Conservation (phyloP, 2,329 filamentous ascomycete genomes). For the Didymella sp. region DNA sequence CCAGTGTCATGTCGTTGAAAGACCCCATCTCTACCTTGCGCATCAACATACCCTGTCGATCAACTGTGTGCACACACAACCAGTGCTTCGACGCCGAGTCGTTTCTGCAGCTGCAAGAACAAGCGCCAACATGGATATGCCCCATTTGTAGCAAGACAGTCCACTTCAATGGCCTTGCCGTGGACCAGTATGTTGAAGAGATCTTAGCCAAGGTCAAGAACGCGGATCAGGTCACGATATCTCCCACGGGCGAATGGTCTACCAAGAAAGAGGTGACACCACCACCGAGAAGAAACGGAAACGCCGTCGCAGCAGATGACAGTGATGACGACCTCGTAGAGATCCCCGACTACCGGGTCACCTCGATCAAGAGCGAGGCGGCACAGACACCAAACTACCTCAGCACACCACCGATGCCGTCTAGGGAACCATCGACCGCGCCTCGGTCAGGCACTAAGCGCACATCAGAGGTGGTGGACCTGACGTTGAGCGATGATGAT, state of each 20-base stretch:
- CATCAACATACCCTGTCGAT: slow-evolving; percentile 80
- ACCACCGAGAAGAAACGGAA: slow-evolving; percentile 47
- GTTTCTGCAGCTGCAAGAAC: slow-evolving; percentile 92
- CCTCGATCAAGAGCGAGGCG: slow-evolving; percentile 52
- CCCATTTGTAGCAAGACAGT: slow-evolving; percentile 88
- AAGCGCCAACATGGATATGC: slow-evolving; percentile 96
- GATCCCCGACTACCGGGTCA: slow-evolving; percentile 50
- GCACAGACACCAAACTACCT: slow-evolving; percentile 47
- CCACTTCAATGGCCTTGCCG: slow-evolving; percentile 79
- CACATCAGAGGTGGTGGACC: slow-evolving; percentile 56
- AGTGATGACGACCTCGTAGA: slow-evolving; percentile 57
- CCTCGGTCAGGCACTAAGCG: slow-evolving; percentile 52
- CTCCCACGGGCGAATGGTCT: slow-evolving; percentile 84
- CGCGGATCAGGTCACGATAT: slow-evolving; percentile 85
- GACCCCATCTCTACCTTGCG: slow-evolving; percentile 89
- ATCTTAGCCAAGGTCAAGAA: slow-evolving; percentile 78
- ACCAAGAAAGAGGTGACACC: slow-evolving; percentile 52
- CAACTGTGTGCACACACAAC: slow-evolving; percentile 81
- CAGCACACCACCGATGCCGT: slow-evolving; percentile 56
- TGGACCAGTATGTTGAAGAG: slow-evolving; percentile 92
- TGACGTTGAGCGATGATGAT: slow-evolving; percentile 56
- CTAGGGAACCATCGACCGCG: slow-evolving; percentile 50
- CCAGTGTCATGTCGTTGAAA: slow-evolving; percentile 87
- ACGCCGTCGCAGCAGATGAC: slow-evolving; percentile 50
- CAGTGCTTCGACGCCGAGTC: slow-evolving; percentile 95